Conservation (phyloP, 768 basidiomycete genomes). For the Asterophora parasitica region DNA sequence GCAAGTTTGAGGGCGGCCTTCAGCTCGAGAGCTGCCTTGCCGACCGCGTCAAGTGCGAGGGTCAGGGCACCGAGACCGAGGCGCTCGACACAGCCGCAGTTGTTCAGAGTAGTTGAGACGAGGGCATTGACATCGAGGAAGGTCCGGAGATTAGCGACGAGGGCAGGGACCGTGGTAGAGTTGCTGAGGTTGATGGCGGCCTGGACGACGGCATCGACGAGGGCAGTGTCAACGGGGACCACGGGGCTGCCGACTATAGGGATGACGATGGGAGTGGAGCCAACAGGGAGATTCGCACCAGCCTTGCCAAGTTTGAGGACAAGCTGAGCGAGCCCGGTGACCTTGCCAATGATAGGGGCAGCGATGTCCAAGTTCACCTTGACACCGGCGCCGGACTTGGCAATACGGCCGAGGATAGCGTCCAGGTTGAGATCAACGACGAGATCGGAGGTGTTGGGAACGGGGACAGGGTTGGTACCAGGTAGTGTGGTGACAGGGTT, state of each 20-base stretch:
- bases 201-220: not conserved
- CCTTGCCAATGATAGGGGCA: not conserved
- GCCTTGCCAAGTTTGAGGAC: not conserved
- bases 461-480: not conserved
- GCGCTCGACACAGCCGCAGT: no score
- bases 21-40: constrained; percentile 2
- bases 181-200: constrained; percentile 8
- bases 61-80: not conserved
- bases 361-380: not conserved
- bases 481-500: not conserved
- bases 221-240: not conserved
- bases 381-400: not conserved
- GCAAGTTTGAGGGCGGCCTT: not conserved
- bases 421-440: not conserved
- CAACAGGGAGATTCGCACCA: not conserved
- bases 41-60: not conserved
- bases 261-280: not conserved
- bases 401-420: not conserved
- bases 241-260: not conserved
- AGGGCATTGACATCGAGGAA: no score
- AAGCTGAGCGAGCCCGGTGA: not conserved
- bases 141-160: not conserved
- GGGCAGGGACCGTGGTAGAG: constrained; percentile 12
- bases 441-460: not conserved
- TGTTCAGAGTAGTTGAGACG: no score